These are phyloP conservation scores for Tulasnella sp. DNA, from an alignment of 768 basidiomycete genomes.

Conservation along the genomic window DNA sequence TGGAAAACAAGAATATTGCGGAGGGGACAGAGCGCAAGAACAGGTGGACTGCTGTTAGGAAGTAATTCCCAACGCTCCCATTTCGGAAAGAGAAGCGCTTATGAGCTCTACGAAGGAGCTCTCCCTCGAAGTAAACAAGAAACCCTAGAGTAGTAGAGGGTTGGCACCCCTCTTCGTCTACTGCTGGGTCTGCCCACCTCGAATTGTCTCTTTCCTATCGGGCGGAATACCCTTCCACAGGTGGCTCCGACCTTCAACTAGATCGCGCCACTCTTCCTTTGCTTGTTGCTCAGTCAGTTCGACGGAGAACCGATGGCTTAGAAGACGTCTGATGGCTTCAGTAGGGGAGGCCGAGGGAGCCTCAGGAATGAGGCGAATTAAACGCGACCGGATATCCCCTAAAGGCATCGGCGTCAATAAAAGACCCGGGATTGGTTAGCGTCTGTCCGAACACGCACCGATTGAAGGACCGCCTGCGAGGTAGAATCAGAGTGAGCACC, in stretches of 20 bases:
- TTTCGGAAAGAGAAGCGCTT: conserved; percentile 94
- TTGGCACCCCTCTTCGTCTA: not conserved
- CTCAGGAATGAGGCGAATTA: conserved; percentile 83
- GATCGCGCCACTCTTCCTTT: conserved; percentile 87
- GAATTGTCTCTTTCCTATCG: conserved; percentile 88
- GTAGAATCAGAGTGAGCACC: conserved; percentile 25
- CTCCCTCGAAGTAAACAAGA: conserved; percentile 88
- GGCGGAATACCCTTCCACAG: conserved; percentile 86
- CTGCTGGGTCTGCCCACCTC: conserved; percentile 55
- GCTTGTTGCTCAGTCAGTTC: conserved; percentile 71
- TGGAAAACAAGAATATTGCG: conserved; percentile 91
- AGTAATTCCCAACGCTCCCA: conserved; percentile 90
- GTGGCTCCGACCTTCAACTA: conserved; percentile 81
- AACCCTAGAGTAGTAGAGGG: conserved; percentile 61
- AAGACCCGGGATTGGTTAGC: not conserved
- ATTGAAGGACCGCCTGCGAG: conserved; percentile 74
- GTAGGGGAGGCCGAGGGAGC: conserved; percentile 63
- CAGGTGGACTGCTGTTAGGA: conserved; percentile 82
- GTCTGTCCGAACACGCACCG: conserved; percentile 49
- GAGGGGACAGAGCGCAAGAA: conserved; percentile 93
- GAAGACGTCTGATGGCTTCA: conserved; percentile 71
- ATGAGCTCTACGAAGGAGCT: conserved; percentile 84
- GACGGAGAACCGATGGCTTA: conserved; percentile 78
- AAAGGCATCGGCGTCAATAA: conserved; percentile 22
- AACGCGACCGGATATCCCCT: conserved; percentile 89